Percentiles rank a stretch among this genome's conserved stretches.
These are phyloP conservation scores for Picea abies DNA, from an alignment of 83 land plant genomes.

Conservation along the genomic window DNA sequence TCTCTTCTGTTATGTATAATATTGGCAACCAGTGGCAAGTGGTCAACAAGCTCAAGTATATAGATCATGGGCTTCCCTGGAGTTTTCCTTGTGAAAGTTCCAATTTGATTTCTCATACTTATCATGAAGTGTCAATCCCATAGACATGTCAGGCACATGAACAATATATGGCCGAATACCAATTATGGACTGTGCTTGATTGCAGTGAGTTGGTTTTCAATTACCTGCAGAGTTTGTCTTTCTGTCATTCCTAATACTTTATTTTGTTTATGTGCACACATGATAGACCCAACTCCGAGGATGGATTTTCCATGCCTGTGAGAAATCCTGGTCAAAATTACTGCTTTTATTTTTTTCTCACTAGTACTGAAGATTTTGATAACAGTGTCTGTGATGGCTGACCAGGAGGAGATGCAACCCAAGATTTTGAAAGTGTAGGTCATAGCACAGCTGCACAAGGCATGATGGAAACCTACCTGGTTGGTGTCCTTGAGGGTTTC, in stretches of 20 bases:
- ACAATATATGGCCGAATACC: neutral
- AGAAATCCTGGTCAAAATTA: neutral
- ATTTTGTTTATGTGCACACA: neutral
- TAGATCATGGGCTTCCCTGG: neutral
- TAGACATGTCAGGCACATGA: neutral
- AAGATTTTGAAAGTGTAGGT: slow-evolving; percentile 17
- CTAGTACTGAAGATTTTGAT: neutral
- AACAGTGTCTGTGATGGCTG: neutral
- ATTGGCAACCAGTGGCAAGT: neutral
- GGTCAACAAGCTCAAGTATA: neutral
- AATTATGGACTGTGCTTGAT: no score
- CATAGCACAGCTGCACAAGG: slow-evolving; percentile 12
- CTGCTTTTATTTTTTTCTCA: neutral
- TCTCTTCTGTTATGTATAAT: neutral
- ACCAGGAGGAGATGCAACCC: slow-evolving; percentile 19
- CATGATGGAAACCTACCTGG: slow-evolving; percentile 6
- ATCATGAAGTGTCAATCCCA: neutral
- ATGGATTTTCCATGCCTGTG: neutral
- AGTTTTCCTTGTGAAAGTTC: neutral
- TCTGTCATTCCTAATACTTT: neutral
- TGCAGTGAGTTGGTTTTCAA: neutral
- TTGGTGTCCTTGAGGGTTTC: slow-evolving; percentile 15
- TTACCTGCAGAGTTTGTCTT: neutral
- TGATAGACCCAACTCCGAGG: neutral
- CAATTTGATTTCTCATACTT: neutral